Evolutionary conservation across 495 filamentous ascomycete species (phyloP).

Genomic region (Neurospora sp.): DNA sequence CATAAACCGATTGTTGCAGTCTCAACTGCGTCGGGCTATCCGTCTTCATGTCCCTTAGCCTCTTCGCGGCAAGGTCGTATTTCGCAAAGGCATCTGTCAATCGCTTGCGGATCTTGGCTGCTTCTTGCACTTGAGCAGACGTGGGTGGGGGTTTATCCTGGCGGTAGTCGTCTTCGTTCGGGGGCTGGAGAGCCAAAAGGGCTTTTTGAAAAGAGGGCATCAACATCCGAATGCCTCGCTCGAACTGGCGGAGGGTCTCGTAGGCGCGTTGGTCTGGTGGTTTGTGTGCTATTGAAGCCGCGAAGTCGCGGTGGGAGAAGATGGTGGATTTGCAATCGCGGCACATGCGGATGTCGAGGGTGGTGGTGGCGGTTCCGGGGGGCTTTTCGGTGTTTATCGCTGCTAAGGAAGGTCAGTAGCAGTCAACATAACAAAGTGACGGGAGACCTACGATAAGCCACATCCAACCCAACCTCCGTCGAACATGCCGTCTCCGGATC

Average conservation of each 20-base stretch:
- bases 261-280: constrained; percentile 75
- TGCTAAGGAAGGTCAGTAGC: constrained; percentile 23
- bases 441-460: constrained; percentile 51
- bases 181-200: constrained; percentile 42
- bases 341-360: constrained; percentile 82
- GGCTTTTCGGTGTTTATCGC: constrained; percentile 52
- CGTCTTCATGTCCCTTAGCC: constrained; percentile 68
- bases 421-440: neutral
- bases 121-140: constrained; percentile 69
- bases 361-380: constrained; percentile 11
- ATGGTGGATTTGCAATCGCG: constrained; percentile 77
- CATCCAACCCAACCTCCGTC: constrained; percentile 67
- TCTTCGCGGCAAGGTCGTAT: constrained; percentile 74
- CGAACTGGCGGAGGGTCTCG: constrained; percentile 80
- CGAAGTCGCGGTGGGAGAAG: constrained; percentile 78
- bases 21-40: constrained; percentile 61
- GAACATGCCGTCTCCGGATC: constrained; percentile 80
- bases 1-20: constrained; percentile 77
- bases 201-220: constrained; percentile 82
- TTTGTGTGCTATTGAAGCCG: constrained; percentile 52
- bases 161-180: constrained; percentile 38
- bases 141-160: constrained; percentile 51
- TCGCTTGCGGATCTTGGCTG: constrained; percentile 81
- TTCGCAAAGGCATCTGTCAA: constrained; percentile 86
- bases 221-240: constrained; percentile 74